Percentiles rank a stretch among this genome's conserved stretches.
Conservation (phyloP, 2,329 filamentous ascomycete genomes). For the Berkeleyomyces basicola region DNA sequence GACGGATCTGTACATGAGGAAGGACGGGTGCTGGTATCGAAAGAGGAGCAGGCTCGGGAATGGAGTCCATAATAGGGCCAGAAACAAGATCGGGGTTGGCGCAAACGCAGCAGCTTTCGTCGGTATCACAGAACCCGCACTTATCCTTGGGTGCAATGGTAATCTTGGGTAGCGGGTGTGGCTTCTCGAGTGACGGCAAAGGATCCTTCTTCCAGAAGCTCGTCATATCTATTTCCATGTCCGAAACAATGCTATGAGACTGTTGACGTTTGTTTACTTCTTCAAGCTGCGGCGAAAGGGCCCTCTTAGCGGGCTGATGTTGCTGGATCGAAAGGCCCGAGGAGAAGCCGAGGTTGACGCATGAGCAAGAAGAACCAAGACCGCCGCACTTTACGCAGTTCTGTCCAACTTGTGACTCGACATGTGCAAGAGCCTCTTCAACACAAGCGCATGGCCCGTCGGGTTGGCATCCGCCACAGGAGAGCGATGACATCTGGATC, state of each 20-base stretch:
- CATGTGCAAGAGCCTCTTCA: slow-evolving; percentile 38
- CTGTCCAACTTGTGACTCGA: slow-evolving; percentile 31
- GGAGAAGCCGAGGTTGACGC: slow-evolving; percentile 40
- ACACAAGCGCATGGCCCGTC: slow-evolving; percentile 40
- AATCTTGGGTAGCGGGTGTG: slow-evolving; percentile 21
- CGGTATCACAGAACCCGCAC: slow-evolving; percentile 62
- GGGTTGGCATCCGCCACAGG: slow-evolving; percentile 40
- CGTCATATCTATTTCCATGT: slow-evolving; percentile 59
- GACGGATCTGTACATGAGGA: slow-evolving; percentile 25
- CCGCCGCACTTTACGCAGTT: slow-evolving; percentile 49
- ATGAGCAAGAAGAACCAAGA: slow-evolving; percentile 45
- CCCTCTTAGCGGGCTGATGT: slow-evolving; percentile 27
- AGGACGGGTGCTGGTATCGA: slow-evolving; percentile 22
- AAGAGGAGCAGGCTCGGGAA: slow-evolving; percentile 2
- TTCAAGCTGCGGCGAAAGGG: slow-evolving; percentile 25
- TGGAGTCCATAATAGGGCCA: slow-evolving; percentile 4
- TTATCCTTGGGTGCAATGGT: slow-evolving; percentile 41
- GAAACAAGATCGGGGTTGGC: slow-evolving; percentile 35
- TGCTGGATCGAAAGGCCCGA: slow-evolving; percentile 18
- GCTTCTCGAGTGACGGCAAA: slow-evolving; percentile 1
- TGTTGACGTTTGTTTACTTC: slow-evolving; percentile 24
- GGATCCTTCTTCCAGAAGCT: slow-evolving; percentile 37
- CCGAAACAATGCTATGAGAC: slow-evolving; percentile 23
- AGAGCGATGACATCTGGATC: slow-evolving; percentile 22
- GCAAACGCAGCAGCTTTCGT: slow-evolving; percentile 69